Percentiles rank a stretch among this genome's conserved stretches.
Conservation (phyloP, 2,329 filamentous ascomycete genomes). For the Calonectria honghensis region DNA sequence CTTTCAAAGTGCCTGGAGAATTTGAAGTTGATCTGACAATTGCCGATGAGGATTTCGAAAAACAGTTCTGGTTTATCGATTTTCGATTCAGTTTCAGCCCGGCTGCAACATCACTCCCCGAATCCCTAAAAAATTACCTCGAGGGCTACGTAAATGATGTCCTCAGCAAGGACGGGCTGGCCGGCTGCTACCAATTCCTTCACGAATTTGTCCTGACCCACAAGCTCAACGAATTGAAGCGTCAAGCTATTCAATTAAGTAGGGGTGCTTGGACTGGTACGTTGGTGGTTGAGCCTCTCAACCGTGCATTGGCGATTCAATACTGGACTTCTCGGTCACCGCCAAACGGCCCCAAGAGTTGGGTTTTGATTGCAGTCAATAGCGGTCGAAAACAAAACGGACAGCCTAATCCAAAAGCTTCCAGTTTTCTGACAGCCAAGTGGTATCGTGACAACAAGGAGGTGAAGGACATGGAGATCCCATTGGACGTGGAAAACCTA, state of each 20-base stretch:
- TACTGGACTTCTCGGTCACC: slow-evolving; percentile 84
- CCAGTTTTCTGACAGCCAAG: slow-evolving; percentile 77
- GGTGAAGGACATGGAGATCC: slow-evolving; percentile 79
- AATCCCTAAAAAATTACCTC: slow-evolving; percentile 78
- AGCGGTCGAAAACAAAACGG: slow-evolving; percentile 74
- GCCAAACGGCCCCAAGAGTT: slow-evolving; percentile 82
- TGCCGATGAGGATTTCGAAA: slow-evolving; percentile 86
- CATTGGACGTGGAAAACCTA: slow-evolving; percentile 79
- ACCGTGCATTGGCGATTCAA: slow-evolving; percentile 89
- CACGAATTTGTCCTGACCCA: slow-evolving; percentile 93
- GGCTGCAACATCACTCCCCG: slow-evolving; percentile 75
- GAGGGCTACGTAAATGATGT: slow-evolving; percentile 83
- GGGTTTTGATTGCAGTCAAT: slow-evolving; percentile 90
- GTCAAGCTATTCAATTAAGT: slow-evolving; percentile 83
- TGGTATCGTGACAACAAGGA: slow-evolving; percentile 93
- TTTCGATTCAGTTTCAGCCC: slow-evolving; percentile 89
- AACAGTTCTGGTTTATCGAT: slow-evolving; percentile 96
- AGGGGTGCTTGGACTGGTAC: slow-evolving; percentile 85
- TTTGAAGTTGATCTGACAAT: slow-evolving; percentile 96
- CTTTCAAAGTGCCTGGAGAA: slow-evolving; percentile 87
- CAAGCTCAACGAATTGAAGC: slow-evolving; percentile 88
- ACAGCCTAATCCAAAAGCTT: slow-evolving; percentile 63
- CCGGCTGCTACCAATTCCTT: slow-evolving; percentile 88
- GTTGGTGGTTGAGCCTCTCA: slow-evolving; percentile 85
- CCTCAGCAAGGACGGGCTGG: slow-evolving; percentile 81